Conservation (phyloP, 495 filamentous ascomycete genomes). For the Lophiotrema nucula region DNA sequence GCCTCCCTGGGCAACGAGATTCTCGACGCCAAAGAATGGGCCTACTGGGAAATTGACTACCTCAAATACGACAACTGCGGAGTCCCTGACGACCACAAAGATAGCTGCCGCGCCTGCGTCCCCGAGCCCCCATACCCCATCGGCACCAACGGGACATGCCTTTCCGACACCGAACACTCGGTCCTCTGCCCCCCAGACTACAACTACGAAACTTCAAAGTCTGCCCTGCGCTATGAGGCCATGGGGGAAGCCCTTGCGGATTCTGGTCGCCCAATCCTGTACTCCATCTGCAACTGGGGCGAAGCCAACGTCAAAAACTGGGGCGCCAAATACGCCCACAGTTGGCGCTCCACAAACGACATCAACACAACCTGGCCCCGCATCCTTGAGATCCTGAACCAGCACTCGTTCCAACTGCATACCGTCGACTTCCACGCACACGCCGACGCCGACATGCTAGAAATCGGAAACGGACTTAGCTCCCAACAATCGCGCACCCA, state of each 20-base stretch:
- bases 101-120: constrained; percentile 43
- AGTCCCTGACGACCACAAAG: constrained; percentile 46
- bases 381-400: constrained; percentile 54
- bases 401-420: constrained; percentile 51
- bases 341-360: constrained; percentile 58
- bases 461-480: constrained; percentile 62
- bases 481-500: constrained; percentile 46
- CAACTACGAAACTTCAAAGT: constrained; percentile 54
- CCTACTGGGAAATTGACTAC: constrained; percentile 68
- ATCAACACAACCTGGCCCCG: constrained; percentile 41
- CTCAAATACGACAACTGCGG: constrained; percentile 75
- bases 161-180: constrained; percentile 44
- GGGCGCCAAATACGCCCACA: constrained; percentile 52
- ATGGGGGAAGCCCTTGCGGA: constrained; percentile 63
- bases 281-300: constrained; percentile 67
- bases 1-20: constrained; percentile 61
- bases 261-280: constrained; percentile 59
- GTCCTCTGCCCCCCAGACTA: constrained; percentile 50
- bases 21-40: constrained; percentile 61
- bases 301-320: constrained; percentile 52
- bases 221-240: constrained; percentile 50
- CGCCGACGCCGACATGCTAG: constrained; percentile 68
- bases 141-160: constrained; percentile 30
- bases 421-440: constrained; percentile 54
- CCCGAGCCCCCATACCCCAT: constrained; percentile 1